Evolutionary conservation across 371 early-diverging fungal species (phyloP).

Genomic region (Basidiobolus meristosporus): DNA sequence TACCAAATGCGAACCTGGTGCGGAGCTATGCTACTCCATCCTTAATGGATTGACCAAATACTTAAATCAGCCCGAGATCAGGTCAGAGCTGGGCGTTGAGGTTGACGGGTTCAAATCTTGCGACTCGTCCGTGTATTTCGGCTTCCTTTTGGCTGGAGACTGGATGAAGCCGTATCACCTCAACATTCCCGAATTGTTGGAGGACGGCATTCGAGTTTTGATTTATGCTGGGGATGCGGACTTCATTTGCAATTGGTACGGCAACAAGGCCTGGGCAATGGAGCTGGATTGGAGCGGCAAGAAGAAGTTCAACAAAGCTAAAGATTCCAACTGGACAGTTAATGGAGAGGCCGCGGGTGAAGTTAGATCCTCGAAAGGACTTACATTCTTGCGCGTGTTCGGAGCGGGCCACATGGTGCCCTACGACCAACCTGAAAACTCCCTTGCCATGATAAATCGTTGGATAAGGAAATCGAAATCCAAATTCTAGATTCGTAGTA

Average conservation of each 20-base stretch:
- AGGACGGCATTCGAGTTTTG: slow-evolving; percentile 56
- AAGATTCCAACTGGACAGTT: slow-evolving; percentile 31
- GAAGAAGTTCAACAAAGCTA: slow-evolving; percentile 32
- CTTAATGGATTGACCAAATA: slow-evolving; percentile 51
- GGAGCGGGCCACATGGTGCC: slow-evolving; percentile 83
- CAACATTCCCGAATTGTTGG: slow-evolving; percentile 53
- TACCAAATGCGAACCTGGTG: slow-evolving; percentile 42
- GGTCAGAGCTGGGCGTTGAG: slow-evolving; percentile 48
- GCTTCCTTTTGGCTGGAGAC: slow-evolving; percentile 70
- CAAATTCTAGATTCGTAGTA: background rate
- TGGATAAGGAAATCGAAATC: slow-evolving; percentile 16
- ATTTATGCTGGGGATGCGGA: slow-evolving; percentile 83
- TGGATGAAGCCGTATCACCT: slow-evolving; percentile 63
- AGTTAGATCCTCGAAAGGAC: slow-evolving; percentile 36
- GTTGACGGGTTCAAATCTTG: slow-evolving; percentile 49
- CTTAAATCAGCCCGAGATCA: slow-evolving; percentile 63
- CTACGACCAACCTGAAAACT: slow-evolving; percentile 35
- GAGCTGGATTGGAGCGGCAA: slow-evolving; percentile 67
- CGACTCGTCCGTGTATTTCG: slow-evolving; percentile 59
- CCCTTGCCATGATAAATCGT: slow-evolving; percentile 28
- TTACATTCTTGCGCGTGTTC: slow-evolving; percentile 69
- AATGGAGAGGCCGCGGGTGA: slow-evolving; percentile 41
- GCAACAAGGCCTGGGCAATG: slow-evolving; percentile 81
- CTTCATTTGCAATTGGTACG: slow-evolving; percentile 82
- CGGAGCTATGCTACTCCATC: slow-evolving; percentile 67